Conservation (phyloP, 2,329 filamentous ascomycete genomes). For the Diaporthe sp. region DNA sequence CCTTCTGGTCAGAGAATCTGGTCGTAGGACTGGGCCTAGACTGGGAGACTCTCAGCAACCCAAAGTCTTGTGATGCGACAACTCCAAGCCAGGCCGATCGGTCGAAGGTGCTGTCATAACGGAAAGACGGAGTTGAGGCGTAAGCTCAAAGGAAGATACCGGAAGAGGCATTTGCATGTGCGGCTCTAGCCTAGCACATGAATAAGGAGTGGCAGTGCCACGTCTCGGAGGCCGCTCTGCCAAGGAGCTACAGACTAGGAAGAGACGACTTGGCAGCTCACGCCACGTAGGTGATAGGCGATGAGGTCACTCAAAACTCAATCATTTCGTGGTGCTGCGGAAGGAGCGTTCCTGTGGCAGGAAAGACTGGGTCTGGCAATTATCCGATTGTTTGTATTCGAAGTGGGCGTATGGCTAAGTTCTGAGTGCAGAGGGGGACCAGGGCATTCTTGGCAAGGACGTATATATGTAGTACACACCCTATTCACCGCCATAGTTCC, state of each 20-base stretch:
- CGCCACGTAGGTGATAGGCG: background rate
- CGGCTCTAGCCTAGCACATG: conserved; percentile 21
- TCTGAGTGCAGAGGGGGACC: too few relatives aligned
- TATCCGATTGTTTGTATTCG: too few relatives aligned
- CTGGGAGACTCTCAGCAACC: background rate
- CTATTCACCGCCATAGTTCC: background rate
- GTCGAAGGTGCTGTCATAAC: background rate
- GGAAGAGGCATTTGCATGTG: conserved; percentile 4
- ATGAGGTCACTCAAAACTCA: conserved; percentile 16
- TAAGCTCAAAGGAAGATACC: background rate
- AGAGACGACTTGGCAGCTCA: conserved; percentile 28
- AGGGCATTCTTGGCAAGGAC: too few relatives aligned
- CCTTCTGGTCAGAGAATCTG: background rate
- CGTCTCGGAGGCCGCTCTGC: conserved; percentile 27
- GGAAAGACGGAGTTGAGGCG: background rate
- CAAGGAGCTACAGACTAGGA: conserved; percentile 25
- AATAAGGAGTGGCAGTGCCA: conserved; percentile 27
- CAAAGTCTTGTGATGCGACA: background rate
- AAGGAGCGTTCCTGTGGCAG: background rate
- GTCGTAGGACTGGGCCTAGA: background rate
- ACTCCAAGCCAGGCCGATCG: background rate
- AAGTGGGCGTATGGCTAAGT: too few relatives aligned
- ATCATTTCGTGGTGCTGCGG: background rate
- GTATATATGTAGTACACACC: too few relatives aligned
- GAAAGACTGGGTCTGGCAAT: too few relatives aligned